These are phyloP conservation scores for Aureobasidium uvarum DNA, from an alignment of 2,329 filamentous ascomycete species.

Conservation along the genomic window DNA sequence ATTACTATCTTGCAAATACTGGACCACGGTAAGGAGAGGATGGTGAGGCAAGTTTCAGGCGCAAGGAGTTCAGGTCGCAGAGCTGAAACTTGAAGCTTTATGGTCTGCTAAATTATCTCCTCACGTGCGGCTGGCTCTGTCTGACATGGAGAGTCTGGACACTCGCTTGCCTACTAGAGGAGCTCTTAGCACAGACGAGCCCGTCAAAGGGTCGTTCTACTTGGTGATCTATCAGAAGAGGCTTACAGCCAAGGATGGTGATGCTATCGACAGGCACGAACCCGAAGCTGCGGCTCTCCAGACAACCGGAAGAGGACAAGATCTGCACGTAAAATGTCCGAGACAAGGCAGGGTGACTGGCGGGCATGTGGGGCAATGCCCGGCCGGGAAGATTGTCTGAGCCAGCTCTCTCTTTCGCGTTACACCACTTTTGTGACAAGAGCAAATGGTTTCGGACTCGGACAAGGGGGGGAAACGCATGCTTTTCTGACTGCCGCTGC, in stretches of 20 bases:
- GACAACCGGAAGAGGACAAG: not conserved
- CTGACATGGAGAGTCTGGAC: not conserved
- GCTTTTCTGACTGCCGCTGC: not conserved
- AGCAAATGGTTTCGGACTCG: slow-evolving; percentile 14
- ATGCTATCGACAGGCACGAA: slow-evolving; percentile 4
- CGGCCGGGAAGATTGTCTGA: slow-evolving; percentile 1
- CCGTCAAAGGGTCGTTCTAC: not conserved
- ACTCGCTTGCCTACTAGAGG: not conserved
- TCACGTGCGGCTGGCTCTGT: not conserved
- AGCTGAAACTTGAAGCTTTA: slow-evolving; percentile 14
- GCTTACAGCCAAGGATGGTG: not conserved
- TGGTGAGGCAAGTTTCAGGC: slow-evolving; percentile 19
- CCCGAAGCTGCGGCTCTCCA: slow-evolving; percentile 16
- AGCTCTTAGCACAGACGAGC: not conserved
- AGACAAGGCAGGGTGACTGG: slow-evolving; percentile 15
- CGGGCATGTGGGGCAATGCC: not conserved
- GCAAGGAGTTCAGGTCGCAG: not conserved
- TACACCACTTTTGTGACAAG: not conserved
- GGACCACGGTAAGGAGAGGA: not conserved
- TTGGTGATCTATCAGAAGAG: not conserved
- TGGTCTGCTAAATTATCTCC: not conserved
- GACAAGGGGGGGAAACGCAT: slow-evolving; percentile 1
- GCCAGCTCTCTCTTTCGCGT: not conserved
- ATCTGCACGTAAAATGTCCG: slow-evolving; percentile 2
- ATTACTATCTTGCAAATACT: not conserved